Conservation (phyloP, 1,284 basidiomycete species). For the Ustilago crameri region DNA sequence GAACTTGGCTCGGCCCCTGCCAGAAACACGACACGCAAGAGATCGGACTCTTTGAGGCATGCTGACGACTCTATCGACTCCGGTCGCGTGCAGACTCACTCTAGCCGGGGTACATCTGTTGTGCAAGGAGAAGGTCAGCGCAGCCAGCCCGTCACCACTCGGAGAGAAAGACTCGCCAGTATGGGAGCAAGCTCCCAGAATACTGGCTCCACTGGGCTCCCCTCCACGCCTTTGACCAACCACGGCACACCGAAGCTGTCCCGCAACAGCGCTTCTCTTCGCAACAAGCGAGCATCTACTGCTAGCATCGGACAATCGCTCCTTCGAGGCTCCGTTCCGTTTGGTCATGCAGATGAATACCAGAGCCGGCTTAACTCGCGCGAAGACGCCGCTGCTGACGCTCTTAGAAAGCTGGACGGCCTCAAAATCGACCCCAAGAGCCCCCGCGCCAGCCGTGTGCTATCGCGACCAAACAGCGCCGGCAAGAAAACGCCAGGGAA, state of each 20-base stretch:
- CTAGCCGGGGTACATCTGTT: slow-evolving; percentile 5
- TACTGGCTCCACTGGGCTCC: slow-evolving; percentile 2
- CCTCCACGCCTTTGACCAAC: slow-evolving; percentile 4
- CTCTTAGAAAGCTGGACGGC: slow-evolving; percentile 91
- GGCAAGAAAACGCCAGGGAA: slow-evolving; percentile 42
- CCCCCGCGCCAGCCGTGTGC: slow-evolving; percentile 47
- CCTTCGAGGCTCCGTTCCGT: slow-evolving; percentile 57
- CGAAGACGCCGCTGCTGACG: slow-evolving; percentile 86
- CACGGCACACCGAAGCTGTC: slow-evolving; percentile 25
- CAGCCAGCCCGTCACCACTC: slow-evolving; percentile 6
- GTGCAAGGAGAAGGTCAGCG: slow-evolving; percentile 12
- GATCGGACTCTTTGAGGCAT: slow-evolving; percentile 18
- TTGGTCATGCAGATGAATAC: slow-evolving; percentile 53
- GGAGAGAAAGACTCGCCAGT: slow-evolving; percentile 30
- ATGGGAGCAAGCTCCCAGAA: slow-evolving; percentile 13
- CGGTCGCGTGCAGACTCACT: not conserved
- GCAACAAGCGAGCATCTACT: slow-evolving; percentile 67
- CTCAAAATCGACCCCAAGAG: slow-evolving; percentile 69
- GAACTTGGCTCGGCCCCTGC: slow-evolving; percentile 9
- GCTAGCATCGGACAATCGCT: slow-evolving; percentile 71
- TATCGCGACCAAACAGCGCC: slow-evolving; percentile 51
- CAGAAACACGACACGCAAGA: slow-evolving; percentile 7
- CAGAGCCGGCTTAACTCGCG: slow-evolving; percentile 66
- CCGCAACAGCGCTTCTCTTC: slow-evolving; percentile 31
- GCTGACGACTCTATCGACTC: slow-evolving; percentile 18